A percentile compares a stretch with the other conserved stretches of the same genome.
phyloP scores from a whole-genome alignment of 2,329 filamentous ascomycete genomes.

The Arthroderma sp. region DNA sequence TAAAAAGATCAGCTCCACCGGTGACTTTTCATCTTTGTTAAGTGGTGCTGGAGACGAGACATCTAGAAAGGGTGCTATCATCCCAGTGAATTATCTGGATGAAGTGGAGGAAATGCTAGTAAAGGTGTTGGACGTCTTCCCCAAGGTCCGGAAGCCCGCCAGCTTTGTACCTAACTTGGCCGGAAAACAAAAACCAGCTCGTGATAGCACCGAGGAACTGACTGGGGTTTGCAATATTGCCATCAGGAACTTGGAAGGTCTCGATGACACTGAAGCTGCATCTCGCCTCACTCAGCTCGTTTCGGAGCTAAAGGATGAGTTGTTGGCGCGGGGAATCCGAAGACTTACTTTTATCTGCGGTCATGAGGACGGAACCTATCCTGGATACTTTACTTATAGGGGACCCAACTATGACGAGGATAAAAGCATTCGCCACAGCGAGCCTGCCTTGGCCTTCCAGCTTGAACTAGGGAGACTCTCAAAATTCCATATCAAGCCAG shows the following conservation, averaged over 20 bases:
- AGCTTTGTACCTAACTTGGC: constrained; percentile 56
- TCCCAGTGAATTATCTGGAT: constrained; percentile 85
- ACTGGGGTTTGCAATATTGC: constrained; percentile 88
- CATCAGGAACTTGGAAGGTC: constrained; percentile 72
- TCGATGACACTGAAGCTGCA: constrained; percentile 69
- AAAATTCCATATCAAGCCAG: constrained; percentile 96
- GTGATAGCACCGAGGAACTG: constrained; percentile 59
- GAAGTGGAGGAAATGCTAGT: constrained; percentile 78
- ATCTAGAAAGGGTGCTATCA: constrained; percentile 80
- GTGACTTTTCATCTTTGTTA: constrained; percentile 69
- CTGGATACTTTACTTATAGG: constrained; percentile 96
- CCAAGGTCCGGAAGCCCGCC: constrained; percentile 47
- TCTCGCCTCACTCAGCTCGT: constrained; percentile 63
- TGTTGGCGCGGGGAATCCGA: constrained; percentile 67
- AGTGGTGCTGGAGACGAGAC: constrained; percentile 59
- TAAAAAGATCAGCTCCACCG: constrained; percentile 85
- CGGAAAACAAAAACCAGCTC: constrained; percentile 52
- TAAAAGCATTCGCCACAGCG: constrained; percentile 88
- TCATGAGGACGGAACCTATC: constrained; percentile 84
- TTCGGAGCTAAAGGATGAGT: constrained; percentile 68
- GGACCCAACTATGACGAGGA: constrained; percentile 83
- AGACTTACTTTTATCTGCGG: constrained; percentile 94
- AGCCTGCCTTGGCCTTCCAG: constrained; percentile 95
- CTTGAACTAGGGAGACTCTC: constrained; percentile 85
- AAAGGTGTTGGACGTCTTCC: constrained; percentile 75